Evolutionary conservation across 371 early-diverging fungal species (phyloP).

Genomic region (Syncephalastrum contaminatum): DNA sequence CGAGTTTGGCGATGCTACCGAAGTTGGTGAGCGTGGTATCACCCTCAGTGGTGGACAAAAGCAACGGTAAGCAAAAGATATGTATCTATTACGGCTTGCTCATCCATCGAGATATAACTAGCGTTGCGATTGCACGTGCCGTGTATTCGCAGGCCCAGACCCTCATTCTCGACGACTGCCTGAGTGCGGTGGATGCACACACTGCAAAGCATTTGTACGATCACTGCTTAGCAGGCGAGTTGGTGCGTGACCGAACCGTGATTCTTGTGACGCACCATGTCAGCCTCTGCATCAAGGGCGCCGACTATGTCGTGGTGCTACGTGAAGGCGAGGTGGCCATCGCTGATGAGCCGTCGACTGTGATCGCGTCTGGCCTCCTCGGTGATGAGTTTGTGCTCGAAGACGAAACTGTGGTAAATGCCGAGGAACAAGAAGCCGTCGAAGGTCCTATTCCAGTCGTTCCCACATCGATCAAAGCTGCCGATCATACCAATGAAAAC

Average conservation of each 20-base stretch:
- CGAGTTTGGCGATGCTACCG: constrained; percentile 83
- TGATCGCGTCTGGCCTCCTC: constrained; percentile 44
- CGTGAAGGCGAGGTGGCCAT: constrained; percentile 63
- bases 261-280: constrained; percentile 89
- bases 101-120: constrained; percentile 19
- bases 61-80: constrained; percentile 50
- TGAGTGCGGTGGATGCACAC: constrained; percentile 84
- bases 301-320: constrained; percentile 72
- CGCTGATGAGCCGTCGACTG: constrained; percentile 52
- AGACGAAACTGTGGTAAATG: constrained; percentile 44
- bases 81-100: constrained; percentile 29
- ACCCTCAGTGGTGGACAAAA: constrained; percentile 88
- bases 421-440: constrained; percentile 18
- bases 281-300: constrained; percentile 67
- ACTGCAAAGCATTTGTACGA: constrained; percentile 80
- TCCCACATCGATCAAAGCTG: constrained; percentile 21
- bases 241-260: constrained; percentile 74
- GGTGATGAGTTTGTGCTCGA: constrained; percentile 40
- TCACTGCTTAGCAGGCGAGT: constrained; percentile 64
- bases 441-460: constrained; percentile 38
- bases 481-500: constrained; percentile 26
- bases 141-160: constrained; percentile 70
- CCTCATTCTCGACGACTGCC: constrained; percentile 76
- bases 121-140: constrained; percentile 75
- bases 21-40: constrained; percentile 88